Evolutionary conservation across 1,284 basidiomycete species (phyloP).

Genomic region (Termitomyces sp.): DNA sequence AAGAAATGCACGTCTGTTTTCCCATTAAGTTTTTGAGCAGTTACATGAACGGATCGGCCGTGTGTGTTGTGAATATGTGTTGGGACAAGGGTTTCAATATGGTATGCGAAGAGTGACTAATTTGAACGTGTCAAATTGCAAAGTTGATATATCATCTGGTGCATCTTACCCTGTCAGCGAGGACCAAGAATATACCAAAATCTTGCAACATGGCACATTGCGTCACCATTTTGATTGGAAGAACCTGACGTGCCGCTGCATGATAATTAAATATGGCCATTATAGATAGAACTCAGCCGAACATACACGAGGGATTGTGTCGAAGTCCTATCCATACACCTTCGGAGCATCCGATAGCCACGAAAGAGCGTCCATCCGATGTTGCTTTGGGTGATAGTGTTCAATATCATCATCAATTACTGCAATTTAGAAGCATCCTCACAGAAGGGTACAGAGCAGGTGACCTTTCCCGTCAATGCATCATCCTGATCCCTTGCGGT

Average conservation of each 20-base stretch:
- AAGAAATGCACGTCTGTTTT: conserved; percentile 92
- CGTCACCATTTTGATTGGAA: conserved; percentile 88
- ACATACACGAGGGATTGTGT: conserved; percentile 78
- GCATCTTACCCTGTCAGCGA: conserved; percentile 86
- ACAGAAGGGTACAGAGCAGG: conserved; percentile 92
- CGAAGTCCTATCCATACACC: conserved; percentile 97
- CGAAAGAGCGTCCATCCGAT: conserved; percentile 74
- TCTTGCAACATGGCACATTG: conserved; percentile 94
- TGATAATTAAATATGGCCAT: conserved; percentile 16
- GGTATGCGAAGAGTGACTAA: conserved; percentile 80
- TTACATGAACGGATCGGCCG: conserved; percentile 48
- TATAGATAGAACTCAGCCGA: neutral
- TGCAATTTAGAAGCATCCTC: conserved; percentile 27
- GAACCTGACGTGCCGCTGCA: conserved; percentile 83
- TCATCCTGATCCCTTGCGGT: conserved; percentile 60
- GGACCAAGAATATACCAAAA: conserved; percentile 93
- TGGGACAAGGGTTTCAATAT: conserved; percentile 93
- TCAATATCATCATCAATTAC: neutral
- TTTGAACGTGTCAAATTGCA: neutral
- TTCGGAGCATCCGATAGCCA: conserved; percentile 92
- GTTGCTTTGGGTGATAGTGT: conserved; percentile 50
- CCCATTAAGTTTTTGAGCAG: conserved; percentile 83
- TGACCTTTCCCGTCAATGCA: conserved; percentile 82
- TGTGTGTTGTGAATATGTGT: conserved; percentile 59
- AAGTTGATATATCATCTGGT: neutral